These are phyloP conservation scores for Zymoseptoria brevis DNA, from an alignment of 2,329 filamentous ascomycete genomes.

Conservation along the genomic window DNA sequence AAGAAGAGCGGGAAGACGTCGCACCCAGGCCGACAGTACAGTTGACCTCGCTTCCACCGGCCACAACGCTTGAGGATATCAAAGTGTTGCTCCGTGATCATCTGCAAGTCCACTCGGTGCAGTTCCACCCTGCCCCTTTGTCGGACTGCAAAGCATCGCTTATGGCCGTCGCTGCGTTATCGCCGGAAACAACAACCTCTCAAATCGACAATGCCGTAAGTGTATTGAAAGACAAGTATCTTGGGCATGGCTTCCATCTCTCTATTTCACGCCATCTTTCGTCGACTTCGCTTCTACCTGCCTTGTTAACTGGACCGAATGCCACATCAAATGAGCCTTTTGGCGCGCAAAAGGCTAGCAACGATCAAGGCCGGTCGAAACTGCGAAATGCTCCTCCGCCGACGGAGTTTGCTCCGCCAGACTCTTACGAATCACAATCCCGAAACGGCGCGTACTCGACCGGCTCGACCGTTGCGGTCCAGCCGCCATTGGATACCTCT, in stretches of 20 bases:
- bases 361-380: constrained; percentile 31
- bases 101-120: constrained; percentile 22
- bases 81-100: constrained; percentile 34
- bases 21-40: constrained; percentile 47
- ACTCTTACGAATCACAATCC: constrained; percentile 52
- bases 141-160: constrained; percentile 53
- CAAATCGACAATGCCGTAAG: constrained; percentile 78
- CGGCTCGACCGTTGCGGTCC: constrained; percentile 39
- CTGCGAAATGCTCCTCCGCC: constrained; percentile 40
- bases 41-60: constrained; percentile 46
- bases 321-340: constrained; percentile 21
- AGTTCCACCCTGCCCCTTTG: constrained; percentile 12
- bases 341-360: constrained; percentile 21
- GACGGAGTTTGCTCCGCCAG: constrained; percentile 63
- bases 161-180: constrained; percentile 71
- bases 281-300: constrained; percentile 38
- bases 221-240: constrained; percentile 69
- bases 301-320: constrained; percentile 2
- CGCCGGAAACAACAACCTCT: constrained; percentile 69
- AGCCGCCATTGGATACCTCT: constrained; percentile 67
- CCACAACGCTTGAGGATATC: constrained; percentile 54
- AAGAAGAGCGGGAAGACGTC: constrained; percentile 37
- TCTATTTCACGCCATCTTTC: constrained; percentile 75
- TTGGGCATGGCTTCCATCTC: constrained; percentile 77
- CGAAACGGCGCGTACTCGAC: constrained; percentile 8